phyloP scores from a whole-genome alignment of 768 basidiomycete genomes.

The Trametes maxima region DNA sequence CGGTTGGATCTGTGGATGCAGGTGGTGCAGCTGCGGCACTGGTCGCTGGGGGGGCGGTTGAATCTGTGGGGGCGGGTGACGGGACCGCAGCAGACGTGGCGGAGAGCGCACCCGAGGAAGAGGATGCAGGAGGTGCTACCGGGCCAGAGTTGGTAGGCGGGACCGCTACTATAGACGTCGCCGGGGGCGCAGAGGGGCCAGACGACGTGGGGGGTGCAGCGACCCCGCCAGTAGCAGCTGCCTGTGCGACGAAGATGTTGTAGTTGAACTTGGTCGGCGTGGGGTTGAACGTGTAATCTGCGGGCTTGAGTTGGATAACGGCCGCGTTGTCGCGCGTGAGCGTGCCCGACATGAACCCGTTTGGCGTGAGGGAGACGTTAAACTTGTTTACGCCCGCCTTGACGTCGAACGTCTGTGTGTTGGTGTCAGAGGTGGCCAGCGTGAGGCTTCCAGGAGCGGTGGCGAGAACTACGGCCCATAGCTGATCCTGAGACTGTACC shows the following conservation, averaged over 20 bases:
- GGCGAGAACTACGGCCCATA: constrained; percentile 69
- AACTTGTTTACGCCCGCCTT: constrained; percentile 62
- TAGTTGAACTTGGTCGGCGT: constrained; percentile 53
- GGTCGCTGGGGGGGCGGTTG: not conserved
- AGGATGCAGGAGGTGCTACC: not conserved
- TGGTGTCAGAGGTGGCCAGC: constrained; percentile 44
- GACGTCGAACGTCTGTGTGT: constrained; percentile 42
- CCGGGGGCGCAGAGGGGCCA: not conserved
- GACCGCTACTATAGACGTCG: not conserved
- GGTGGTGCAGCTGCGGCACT: not conserved
- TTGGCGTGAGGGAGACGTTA: constrained; percentile 53
- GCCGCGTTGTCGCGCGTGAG: constrained; percentile 53
- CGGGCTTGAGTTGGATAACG: constrained; percentile 51
- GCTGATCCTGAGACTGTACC: constrained; percentile 47
- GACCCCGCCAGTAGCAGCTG: not conserved
- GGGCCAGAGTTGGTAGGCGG: not conserved
- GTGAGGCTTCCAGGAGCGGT: constrained; percentile 54
- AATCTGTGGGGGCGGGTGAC: not conserved
- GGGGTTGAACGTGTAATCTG: constrained; percentile 43
- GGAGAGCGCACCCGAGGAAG: not conserved
- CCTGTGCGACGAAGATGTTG: constrained; percentile 55
- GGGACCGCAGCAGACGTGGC: not conserved
- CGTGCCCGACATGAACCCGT: constrained; percentile 53
- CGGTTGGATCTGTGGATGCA: not conserved
- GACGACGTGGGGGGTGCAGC: not conserved